These are phyloP conservation scores for Penicillium sp. DNA, from an alignment of 2,329 filamentous ascomycete species.

Conservation along the genomic window DNA sequence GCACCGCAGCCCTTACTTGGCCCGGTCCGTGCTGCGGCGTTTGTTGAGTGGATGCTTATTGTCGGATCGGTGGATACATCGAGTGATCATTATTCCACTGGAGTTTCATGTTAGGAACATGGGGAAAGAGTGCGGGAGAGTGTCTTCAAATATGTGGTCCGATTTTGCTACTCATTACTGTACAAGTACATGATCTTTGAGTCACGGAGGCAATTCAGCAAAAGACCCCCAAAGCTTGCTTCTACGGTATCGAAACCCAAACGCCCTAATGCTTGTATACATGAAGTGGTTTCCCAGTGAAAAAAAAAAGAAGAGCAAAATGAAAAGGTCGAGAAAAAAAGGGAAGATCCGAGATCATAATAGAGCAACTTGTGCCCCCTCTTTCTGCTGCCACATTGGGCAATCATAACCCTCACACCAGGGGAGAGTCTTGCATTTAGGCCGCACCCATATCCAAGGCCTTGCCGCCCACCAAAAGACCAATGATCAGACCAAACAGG, in stretches of 20 bases:
- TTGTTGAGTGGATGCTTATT: not conserved
- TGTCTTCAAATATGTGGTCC: not conserved
- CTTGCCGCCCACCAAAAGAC: slow-evolving; percentile 82
- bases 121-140: not conserved
- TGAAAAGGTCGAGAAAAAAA: slow-evolving; percentile 17
- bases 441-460: slow-evolving; percentile 66
- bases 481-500: slow-evolving; percentile 93
- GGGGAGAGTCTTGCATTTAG: slow-evolving; percentile 12
- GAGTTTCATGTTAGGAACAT: not conserved
- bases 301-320: slow-evolving; percentile 14
- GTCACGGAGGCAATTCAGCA: slow-evolving; percentile 31
- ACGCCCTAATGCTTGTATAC: slow-evolving; percentile 44
- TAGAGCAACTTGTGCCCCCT: slow-evolving; percentile 3
- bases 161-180: slow-evolving; percentile 27
- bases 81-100: not conserved
- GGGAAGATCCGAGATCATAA: slow-evolving; percentile 27
- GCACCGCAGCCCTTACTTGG: slow-evolving; percentile 10
- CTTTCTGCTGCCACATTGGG: slow-evolving; percentile 18
- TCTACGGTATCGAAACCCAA: slow-evolving; percentile 37
- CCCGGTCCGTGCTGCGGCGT: slow-evolving; percentile 21
- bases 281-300: slow-evolving; percentile 18
- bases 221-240: slow-evolving; percentile 22
- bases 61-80: not conserved
- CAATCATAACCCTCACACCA: slow-evolving; percentile 18
- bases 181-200: slow-evolving; percentile 29